These are phyloP conservation scores for Pelargonium fulgidum DNA, from an alignment of 441 rosid species.

Conservation along the genomic window DNA sequence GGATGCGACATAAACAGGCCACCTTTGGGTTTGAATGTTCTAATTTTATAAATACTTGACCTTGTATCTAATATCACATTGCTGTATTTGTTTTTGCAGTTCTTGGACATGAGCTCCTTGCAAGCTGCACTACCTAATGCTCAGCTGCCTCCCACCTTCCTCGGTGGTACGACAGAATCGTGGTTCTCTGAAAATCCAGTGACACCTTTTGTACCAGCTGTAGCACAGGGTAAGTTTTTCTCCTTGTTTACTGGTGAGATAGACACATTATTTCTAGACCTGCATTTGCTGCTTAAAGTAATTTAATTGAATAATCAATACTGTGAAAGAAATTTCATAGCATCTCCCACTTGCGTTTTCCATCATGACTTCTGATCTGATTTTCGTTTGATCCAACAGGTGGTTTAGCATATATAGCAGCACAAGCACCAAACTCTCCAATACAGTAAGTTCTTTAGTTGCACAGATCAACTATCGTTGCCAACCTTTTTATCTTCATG, in stretches of 20 bases:
- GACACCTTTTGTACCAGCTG: constrained; percentile 40
- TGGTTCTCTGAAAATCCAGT: constrained; percentile 68
- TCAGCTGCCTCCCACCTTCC: constrained; percentile 41
- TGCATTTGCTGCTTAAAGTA: constrained; percentile 11
- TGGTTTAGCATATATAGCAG: constrained; percentile 58
- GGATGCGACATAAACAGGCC: too few species aligned
- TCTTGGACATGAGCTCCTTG: constrained; percentile 71
- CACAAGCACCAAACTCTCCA: constrained; percentile 52
- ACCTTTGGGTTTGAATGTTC: too few species aligned
- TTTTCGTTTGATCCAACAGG: constrained; percentile 34
- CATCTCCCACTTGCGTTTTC: neutral
- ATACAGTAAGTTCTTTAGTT: constrained; percentile 45
- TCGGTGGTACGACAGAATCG: constrained; percentile 37
- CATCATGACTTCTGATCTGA: constrained; percentile 13
- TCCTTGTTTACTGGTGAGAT: neutral
- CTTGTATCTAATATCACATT: constrained; percentile 4
- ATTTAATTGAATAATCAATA: constrained; percentile 14
- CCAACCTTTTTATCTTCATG: neutral
- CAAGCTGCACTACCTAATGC: constrained; percentile 62
- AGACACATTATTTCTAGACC: neutral
- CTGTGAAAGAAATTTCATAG: neutral
- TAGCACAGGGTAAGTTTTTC: constrained; percentile 45
- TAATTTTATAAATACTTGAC: too few species aligned
- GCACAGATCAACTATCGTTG: neutral
- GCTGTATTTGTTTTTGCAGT: constrained; percentile 32